Base-by-base conservation (phyloP, 129 eudicot genomes). In the Pittosporum tobira region DNA sequence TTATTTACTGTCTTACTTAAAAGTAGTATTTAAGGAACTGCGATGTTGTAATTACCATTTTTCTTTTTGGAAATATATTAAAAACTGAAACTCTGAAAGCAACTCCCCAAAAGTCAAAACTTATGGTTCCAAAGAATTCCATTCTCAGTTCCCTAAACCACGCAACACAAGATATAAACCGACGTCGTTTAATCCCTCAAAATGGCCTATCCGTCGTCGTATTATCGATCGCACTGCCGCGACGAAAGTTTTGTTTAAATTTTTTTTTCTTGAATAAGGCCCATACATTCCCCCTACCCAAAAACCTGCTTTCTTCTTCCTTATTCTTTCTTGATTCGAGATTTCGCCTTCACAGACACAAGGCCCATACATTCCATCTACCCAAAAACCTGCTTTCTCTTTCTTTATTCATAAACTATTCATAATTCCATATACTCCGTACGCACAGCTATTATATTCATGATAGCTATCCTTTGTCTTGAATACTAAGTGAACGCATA, bases 401-500 rank as follows among this genome's bases (percentile, higher is more conserved):
- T 23, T 19, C 10, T 8, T 15, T 21, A 56, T 7, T 16, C 44
- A 9, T 56, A 12, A 21, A 38, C 42, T 9, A 29, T 31, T 16
- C 18, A 44, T 4, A 44, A 36, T 5, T 12, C 42, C 42, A 5
- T 12, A 36, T 5, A 1, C 42, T 12, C 42, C 42, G 9, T 36
- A 36, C 42, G 6, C 42, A 6, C 42, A 12, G 6, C 6, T 36
- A 5, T 36, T 36, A 44, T 15, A 56, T 18, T n/a, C 22, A 56
- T 11, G 7, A 52, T 56, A 30, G 4, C 55, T 24, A 37, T 31
- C 54, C 57, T 62, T 61, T 11, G 12, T 26, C 64, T 57, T 60
- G 47, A 56, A 68, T 65, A 63, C 1, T 63, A 34, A 42, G 34
- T 54, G 40, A 19, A 59, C 56, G 25, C 27, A 23, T 49, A 14